Evolutionary conservation across 768 basidiomycete genomes (phyloP), one percentile per base, ranked within the genome.

Genomic region (Rhodotorula paludigena): DNA sequence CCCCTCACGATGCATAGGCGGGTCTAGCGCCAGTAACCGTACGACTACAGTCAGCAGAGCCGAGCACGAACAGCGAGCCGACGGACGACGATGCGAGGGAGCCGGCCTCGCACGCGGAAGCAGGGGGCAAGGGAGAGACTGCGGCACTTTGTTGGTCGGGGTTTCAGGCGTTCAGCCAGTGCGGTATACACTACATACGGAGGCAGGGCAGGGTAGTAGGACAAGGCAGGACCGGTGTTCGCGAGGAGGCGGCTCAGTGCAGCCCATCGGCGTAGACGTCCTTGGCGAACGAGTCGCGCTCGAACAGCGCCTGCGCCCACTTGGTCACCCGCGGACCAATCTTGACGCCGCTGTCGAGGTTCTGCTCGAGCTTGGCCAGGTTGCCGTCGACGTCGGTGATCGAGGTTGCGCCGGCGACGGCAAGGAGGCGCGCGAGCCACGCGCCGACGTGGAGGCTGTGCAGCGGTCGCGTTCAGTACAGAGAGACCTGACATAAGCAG

Each of bases 381-480:
- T 51, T 52, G 25, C 45, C 15, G 7, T 57, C 25, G 51, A 59
- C 25, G 44, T 68, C 71, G 16, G 33, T 14, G 53, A 64, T n/a
- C 8, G 55, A 42, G 15, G 56, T 56, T 3, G 63, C 60, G n/a
- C 71, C 64, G 1, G 59, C 59, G 36, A 36, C 45, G 36, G 64
- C 66, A 36, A 68, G 66, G 56, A 72, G 51, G 14, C 71, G 66
- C 6, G 64, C 63, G 66, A 72, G 59, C 60, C 60, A 72, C 7
- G 71, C 67, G 42, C 60, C 66, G 49, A 30, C 64, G 64, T 72
- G 71, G 0, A 72, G 44, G 64, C 69, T 71, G 47, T 18, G 35
- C 15, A 2, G 5, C 25, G 18, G 18, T 36, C 6, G 8, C 5
- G 33, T 52, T 32, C 16, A 44, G 56, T 8, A 1, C 15, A 9